Conservation (phyloP, 1,284 basidiomycete species). For the Lignosus rhinocerotis region DNA sequence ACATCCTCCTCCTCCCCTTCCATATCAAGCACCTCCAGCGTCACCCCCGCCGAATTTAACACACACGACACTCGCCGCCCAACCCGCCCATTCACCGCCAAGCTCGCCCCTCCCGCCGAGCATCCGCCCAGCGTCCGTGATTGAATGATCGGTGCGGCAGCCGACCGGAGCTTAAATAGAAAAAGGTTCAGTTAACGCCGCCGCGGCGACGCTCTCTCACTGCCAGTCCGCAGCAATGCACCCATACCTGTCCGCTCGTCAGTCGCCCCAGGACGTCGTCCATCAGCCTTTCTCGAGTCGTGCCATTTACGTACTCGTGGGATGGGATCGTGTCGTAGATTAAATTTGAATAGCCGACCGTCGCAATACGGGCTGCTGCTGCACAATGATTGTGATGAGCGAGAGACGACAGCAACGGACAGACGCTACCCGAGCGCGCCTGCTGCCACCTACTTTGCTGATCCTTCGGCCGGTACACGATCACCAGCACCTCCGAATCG, state of each 20-base stretch:
- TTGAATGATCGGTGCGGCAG: constrained; percentile 54
- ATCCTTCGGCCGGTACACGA: constrained; percentile 46
- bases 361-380: constrained; percentile 58
- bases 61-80: constrained; percentile 77
- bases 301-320: constrained; percentile 50
- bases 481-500: constrained; percentile 66
- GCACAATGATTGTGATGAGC: constrained; percentile 33
- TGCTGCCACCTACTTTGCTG: constrained; percentile 27
- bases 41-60: constrained; percentile 58
- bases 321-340: constrained; percentile 52
- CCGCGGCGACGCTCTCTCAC: neutral
- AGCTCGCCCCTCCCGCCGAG: constrained; percentile 49
- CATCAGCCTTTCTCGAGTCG: constrained; percentile 64
- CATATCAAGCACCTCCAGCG: constrained; percentile 75
- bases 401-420: neutral
- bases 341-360: constrained; percentile 57
- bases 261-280: constrained; percentile 51
- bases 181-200: constrained; percentile 22
- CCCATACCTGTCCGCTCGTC: constrained; percentile 51
- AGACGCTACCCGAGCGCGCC: neutral
- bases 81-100: constrained; percentile 72
- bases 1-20: constrained; percentile 63
- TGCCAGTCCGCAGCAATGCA: neutral
- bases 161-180: constrained; percentile 45
- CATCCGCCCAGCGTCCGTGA: constrained; percentile 56